phyloP scores from a whole-genome alignment of 805 yeast species.

The Ogataea trehalophila region DNA sequence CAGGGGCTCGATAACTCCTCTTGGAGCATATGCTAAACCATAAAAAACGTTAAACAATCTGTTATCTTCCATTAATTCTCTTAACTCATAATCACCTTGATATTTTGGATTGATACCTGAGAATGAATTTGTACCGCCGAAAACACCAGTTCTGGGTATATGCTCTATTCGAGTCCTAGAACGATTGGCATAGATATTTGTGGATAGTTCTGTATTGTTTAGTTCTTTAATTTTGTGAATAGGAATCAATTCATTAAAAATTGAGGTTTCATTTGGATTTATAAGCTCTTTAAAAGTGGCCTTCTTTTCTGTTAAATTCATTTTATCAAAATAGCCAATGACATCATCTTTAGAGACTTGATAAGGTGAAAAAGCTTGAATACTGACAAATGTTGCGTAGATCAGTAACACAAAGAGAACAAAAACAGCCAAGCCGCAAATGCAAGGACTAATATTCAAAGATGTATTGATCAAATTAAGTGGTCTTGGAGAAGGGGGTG shows the following conservation, averaged over 20 bases:
- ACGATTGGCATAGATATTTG: not conserved
- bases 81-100: conserved; percentile 32
- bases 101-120: conserved; percentile 31
- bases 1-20: conserved; percentile 41
- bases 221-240: no score
- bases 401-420: conserved; percentile 7
- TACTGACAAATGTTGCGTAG: conserved; percentile 11
- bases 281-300: conserved; percentile 4
- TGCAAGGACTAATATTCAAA: not conserved
- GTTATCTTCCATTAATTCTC: conserved; percentile 32
- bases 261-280: not conserved
- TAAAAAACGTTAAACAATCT: conserved; percentile 37
- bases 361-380: conserved; percentile 10
- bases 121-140: conserved; percentile 18
- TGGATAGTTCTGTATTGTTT: no score
- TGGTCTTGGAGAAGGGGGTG: no score
- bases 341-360: conserved; percentile 9
- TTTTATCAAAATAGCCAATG: conserved; percentile 5
- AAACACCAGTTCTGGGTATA: not conserved
- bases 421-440: not conserved
- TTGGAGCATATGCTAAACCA: conserved; percentile 61
- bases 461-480: no score
- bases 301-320: conserved; percentile 7
- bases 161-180: not conserved
- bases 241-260: no score